A percentile compares a stretch with the other conserved stretches of the same genome.
Evolutionary conservation across 2,329 filamentous ascomycete species (phyloP).

Genomic region (Neonectria neomacrospora): DNA sequence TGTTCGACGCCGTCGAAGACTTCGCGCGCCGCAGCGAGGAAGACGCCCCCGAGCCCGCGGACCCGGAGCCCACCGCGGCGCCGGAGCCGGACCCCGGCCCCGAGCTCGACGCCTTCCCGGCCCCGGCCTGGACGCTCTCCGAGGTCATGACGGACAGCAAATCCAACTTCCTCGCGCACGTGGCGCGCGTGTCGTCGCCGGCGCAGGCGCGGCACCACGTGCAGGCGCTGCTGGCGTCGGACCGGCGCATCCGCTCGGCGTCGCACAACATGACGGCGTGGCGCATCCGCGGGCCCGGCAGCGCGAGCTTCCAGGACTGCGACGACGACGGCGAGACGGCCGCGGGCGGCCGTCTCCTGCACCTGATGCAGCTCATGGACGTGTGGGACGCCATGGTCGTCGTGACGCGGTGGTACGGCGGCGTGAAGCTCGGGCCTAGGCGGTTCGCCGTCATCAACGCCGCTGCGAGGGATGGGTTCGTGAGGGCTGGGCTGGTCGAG

Average conservation of each 20-base stretch:
- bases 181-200: conserved; percentile 74
- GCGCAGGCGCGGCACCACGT: conserved; percentile 77
- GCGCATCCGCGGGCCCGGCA: conserved; percentile 74
- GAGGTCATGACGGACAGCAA: conserved; percentile 82
- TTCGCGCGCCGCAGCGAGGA: conserved; percentile 60
- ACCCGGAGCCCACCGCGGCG: conserved; percentile 40
- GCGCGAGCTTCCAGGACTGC: conserved; percentile 81
- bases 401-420: conserved; percentile 95
- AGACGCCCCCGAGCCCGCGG: conserved; percentile 41
- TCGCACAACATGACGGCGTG: conserved; percentile 97
- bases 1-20: conserved; percentile 92
- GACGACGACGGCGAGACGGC: conserved; percentile 97
- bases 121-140: conserved; percentile 75
- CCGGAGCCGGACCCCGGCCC: conserved; percentile 6
- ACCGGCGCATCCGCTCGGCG: conserved; percentile 85
- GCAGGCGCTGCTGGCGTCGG: conserved; percentile 79
- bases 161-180: conserved; percentile 87
- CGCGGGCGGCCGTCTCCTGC: conserved; percentile 84
- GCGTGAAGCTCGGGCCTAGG: conserved; percentile 87
- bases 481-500: conserved; percentile 77
- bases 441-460: conserved; percentile 91
- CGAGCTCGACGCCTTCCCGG: conserved; percentile 37
- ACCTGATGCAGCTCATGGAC: conserved; percentile 95
- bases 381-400: conserved; percentile 93
- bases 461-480: conserved; percentile 83